A percentile compares a stretch with the other conserved stretches of the same genome.
Conservation (phyloP, 306 rosid species). For the Acacia acuminata region DNA sequence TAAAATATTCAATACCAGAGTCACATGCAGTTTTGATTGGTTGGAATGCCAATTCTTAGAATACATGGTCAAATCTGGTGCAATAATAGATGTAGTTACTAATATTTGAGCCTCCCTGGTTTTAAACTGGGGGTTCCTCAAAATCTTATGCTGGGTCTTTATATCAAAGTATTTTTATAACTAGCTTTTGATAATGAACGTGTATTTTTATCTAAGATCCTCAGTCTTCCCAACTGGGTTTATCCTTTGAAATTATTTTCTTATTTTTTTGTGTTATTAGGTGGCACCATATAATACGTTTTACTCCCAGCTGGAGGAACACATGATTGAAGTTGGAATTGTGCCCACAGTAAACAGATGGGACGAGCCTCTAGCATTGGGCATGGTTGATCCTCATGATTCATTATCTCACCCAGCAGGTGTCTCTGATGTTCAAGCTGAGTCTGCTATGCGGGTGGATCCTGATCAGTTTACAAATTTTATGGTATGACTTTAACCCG, state of each 20-base stretch:
- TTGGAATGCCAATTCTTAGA: not conserved
- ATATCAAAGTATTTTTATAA: too few species aligned
- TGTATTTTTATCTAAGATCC: constrained; percentile 12
- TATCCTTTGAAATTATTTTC: constrained; percentile 22
- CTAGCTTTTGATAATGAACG: constrained; percentile 12
- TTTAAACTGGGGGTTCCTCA: too few species aligned
- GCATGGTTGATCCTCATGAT: constrained; percentile 95
- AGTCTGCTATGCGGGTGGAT: constrained; percentile 72
- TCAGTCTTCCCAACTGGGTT: constrained; percentile 27
- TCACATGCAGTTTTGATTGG: not conserved
- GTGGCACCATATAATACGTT: constrained; percentile 97
- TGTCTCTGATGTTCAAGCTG: constrained; percentile 88
- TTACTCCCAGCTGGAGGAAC: constrained; percentile 84
- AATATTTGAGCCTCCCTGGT: not conserved
- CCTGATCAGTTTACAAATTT: constrained; percentile 85
- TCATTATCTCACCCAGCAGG: constrained; percentile 98
- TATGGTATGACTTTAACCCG: constrained; percentile 54
- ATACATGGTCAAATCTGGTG: not conserved
- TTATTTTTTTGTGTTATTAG: constrained; percentile 39
- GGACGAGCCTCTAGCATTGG: constrained; percentile 79
- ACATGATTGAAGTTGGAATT: constrained; percentile 86
- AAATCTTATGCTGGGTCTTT: too few species aligned
- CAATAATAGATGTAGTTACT: not conserved
- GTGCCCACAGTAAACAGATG: constrained; percentile 75
- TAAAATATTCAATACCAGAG: not conserved